Conservation (phyloP, 1,284 basidiomycete species). For the Tilletiopsis washingtonensis region DNA sequence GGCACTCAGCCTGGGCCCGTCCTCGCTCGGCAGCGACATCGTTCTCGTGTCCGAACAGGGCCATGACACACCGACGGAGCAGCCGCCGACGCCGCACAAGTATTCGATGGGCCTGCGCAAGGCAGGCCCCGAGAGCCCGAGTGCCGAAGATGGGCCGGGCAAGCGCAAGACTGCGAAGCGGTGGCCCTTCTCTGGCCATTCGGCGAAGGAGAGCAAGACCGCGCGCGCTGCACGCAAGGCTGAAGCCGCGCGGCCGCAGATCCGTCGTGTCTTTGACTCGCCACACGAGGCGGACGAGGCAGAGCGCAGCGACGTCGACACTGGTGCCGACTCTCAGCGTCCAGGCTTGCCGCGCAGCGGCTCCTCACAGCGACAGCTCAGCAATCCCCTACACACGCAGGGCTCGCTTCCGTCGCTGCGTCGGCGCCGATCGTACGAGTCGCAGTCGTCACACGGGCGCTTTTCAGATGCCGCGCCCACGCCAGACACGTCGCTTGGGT, state of each 20-base stretch:
- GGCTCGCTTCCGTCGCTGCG: not conserved
- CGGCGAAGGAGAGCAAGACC: too few relatives aligned
- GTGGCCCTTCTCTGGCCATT: not conserved
- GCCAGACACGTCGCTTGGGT: not conserved
- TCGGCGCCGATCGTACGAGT: not conserved
- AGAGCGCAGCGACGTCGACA: too few relatives aligned
- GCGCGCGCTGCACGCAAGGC: not conserved
- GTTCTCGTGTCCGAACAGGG: not conserved
- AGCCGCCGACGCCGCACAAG: not conserved
- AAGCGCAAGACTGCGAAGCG: not conserved
- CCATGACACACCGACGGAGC: not conserved
- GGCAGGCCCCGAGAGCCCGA: not conserved
- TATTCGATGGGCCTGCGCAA: too few relatives aligned
- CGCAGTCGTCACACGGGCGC: not conserved
- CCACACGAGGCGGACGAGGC: not conserved
- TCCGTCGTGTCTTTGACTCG: not conserved
- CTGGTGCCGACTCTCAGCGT: too few relatives aligned
- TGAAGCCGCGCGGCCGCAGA: not conserved
- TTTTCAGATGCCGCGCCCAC: not conserved
- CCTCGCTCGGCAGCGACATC: not conserved
- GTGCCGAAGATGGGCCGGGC: too few relatives aligned
- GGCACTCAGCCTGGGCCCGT: not conserved
- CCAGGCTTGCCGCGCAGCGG: too few relatives aligned
- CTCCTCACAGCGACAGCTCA: too few relatives aligned
- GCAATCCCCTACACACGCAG: too few relatives aligned